These are phyloP conservation scores for Leavenworthia alabamica DNA, from an alignment of 345 rosid genomes.

Conservation along the genomic window DNA sequence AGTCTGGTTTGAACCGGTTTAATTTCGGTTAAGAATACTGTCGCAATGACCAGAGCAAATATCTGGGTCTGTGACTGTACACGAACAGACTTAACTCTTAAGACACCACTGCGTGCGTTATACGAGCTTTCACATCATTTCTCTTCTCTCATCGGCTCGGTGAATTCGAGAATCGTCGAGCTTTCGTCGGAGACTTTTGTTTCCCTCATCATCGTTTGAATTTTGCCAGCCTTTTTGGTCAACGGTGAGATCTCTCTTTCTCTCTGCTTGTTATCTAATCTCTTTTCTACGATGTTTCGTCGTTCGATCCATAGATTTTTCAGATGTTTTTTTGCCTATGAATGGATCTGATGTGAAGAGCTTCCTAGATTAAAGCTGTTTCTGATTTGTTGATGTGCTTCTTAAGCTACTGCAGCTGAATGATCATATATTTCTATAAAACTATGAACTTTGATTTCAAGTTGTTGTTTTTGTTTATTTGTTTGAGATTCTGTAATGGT, in stretches of 20 bases:
- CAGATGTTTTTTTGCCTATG: not conserved
- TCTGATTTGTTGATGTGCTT: not conserved
- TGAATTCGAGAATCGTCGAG: constrained; percentile 11
- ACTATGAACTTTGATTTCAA: not conserved
- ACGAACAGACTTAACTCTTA: not conserved
- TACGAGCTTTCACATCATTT: constrained; percentile 17
- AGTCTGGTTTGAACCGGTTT: constrained; percentile 3
- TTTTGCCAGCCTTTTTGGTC: not conserved
- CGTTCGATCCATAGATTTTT: constrained; percentile 14
- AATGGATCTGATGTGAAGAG: not conserved
- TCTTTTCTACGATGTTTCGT: not conserved
- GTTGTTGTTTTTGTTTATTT: not conserved
- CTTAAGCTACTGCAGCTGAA: not conserved
- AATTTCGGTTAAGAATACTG: constrained; percentile 1
- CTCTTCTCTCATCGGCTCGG: constrained; percentile 6
- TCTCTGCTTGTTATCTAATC: not conserved
- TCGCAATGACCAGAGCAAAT: constrained; percentile 11
- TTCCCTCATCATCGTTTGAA: not conserved
- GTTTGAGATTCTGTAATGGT: not conserved
- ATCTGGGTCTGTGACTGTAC: constrained; percentile 14
- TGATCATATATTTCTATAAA: not conserved
- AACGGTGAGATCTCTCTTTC: constrained; percentile 20
- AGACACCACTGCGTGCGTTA: constrained; percentile 19
- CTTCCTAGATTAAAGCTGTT: not conserved
- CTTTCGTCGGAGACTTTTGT: constrained; percentile 7